Base-by-base conservation (phyloP, 108 stramenopile genomes). In the Fragilaria radians region DNA sequence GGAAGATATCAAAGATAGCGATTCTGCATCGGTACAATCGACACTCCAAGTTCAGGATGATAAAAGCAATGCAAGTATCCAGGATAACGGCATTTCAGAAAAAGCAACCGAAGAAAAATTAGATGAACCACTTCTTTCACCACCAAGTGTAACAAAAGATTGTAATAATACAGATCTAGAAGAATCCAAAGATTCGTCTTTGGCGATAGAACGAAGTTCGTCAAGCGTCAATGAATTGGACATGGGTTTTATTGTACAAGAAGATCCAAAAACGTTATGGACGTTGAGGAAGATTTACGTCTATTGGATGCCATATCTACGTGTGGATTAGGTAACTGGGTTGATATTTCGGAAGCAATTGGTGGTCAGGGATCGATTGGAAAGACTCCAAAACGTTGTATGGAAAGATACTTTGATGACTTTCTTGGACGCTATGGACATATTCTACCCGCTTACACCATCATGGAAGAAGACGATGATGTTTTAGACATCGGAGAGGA, bases 361-460 rank as follows among this genome's bases (percentile, higher is more conserved):
- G 63, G 66, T 47, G 89, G 93, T 33, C 70, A 73, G 54, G 78
- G 84, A 47, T 72, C 65, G 28, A 47, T 45, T 14, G 77, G 70
- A 3, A 94, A 94, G 56, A 89, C 82, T 4, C 77, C 88, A 57
- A 86, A 84, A 47, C 81, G 80, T 61, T 94, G 93, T 66, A 94
- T 94, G 93, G 89, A 94, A 54, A 77, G 89, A 31, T 94, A 91
- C 59, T 73, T 91, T 45, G 87, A 94, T 59, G 93, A 89, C 54
- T 94, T 77, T 59, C 52, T 94, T 59, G 93, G 89, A 52, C 72
- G 89, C 46, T 90, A 89, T 66, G 93, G 93, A 14, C 73, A 88
- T 48, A 83, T 91, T 63, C 54, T 94, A n/a, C 93, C 93, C 5
- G 80, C 80, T 22, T 86, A 81, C 47, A 89, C 85, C 1, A 59